These are phyloP conservation scores for Rhinocladiella similis DNA, from an alignment of 2,329 filamentous ascomycete genomes.

Conservation along the genomic window DNA sequence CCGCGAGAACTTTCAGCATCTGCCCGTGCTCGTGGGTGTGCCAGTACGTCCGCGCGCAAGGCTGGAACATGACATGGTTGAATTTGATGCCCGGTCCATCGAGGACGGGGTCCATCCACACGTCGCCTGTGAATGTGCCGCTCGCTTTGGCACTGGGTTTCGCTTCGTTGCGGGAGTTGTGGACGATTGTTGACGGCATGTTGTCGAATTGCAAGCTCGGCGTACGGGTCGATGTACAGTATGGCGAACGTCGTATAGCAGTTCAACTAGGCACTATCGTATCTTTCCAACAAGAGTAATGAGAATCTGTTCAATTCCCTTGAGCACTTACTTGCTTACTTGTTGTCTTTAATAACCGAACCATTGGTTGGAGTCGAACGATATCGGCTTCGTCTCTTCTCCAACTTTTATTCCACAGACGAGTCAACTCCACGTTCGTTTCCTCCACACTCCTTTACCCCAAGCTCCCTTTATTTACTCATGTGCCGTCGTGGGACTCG, in stretches of 20 bases:
- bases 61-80: constrained; percentile 44
- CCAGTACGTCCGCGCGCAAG: constrained; percentile 47
- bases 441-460: no score
- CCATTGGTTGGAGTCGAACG: background rate
- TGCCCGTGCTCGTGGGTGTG: constrained; percentile 49
- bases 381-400: no score
- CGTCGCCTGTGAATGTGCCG: constrained; percentile 35
- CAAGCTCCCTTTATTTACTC: no score
- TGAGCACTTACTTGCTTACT: background rate
- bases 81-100: constrained; percentile 33
- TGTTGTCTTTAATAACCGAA: background rate
- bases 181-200: constrained; percentile 22
- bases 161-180: constrained; percentile 9
- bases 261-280: no score
- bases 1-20: constrained; percentile 42
- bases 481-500: no score
- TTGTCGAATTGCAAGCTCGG: no score
- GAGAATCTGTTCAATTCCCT: no score
- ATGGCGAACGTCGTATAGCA: no score
- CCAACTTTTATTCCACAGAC: no score
- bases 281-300: no score
- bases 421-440: no score
- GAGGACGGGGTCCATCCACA: constrained; percentile 34
- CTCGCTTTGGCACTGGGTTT: constrained; percentile 10
- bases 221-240: no score